These are phyloP conservation scores for Cucurbita maxima DNA, from an alignment of 306 rosid genomes.

Conservation along the genomic window DNA sequence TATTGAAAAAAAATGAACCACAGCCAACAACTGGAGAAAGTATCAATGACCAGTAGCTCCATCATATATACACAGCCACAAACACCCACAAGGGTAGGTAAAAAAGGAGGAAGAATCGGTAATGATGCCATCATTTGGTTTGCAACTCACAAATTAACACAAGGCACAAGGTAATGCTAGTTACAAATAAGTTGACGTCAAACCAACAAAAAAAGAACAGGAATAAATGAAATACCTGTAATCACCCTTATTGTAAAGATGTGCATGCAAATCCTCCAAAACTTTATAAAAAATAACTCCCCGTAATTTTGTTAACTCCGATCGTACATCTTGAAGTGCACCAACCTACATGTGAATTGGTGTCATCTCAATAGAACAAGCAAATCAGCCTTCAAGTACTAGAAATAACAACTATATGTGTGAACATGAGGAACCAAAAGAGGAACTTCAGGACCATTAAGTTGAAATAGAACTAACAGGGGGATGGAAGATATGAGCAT, in stretches of 20 bases:
- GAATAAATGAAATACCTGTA: conserved; percentile 48
- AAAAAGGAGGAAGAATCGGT: background rate
- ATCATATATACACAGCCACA: background rate
- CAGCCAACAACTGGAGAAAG: background rate
- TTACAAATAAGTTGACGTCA: background rate
- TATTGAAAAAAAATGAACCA: background rate
- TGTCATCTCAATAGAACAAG: conserved; percentile 5
- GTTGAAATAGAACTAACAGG: background rate
- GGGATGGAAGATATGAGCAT: background rate
- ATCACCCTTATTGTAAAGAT: conserved; percentile 92
- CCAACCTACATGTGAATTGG: conserved; percentile 58
- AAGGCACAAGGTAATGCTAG: background rate
- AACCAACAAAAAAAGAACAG: background rate
- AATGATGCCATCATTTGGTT: background rate
- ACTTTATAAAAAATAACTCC: conserved; percentile 81
- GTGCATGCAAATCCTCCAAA: conserved; percentile 91
- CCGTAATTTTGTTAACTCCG: conserved; percentile 79
- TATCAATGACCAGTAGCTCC: background rate
- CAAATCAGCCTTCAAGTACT: conserved; percentile 7
- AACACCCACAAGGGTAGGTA: background rate
- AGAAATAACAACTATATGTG: background rate
- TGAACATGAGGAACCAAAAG: background rate
- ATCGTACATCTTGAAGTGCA: conserved; percentile 96
- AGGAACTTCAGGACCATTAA: background rate
- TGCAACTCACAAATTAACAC: background rate